Percentiles rank a stretch among this genome's conserved stretches.
Conservation (phyloP, 306 rosid species). For the Vigna radiata region DNA sequence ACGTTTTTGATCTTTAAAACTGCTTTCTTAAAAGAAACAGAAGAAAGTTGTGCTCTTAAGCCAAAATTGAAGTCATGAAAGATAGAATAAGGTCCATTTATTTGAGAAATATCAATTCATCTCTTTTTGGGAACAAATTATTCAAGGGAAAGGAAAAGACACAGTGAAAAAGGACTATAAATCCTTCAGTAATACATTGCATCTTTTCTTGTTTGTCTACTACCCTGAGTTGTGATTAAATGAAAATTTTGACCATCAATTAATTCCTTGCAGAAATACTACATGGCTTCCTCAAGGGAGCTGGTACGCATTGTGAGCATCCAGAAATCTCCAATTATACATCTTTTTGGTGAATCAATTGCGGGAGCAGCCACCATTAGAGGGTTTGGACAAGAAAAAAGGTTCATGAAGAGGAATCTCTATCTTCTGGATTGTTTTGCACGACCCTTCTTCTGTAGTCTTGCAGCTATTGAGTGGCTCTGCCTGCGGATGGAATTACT, state of each 20-base stretch:
- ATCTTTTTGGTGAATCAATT: conserved; percentile 89
- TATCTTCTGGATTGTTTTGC: conserved; percentile 88
- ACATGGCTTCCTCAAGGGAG: conserved; percentile 96
- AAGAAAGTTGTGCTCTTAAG: neutral
- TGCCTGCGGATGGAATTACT: conserved; percentile 91
- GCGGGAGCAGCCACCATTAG: conserved; percentile 90
- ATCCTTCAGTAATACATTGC: conserved; percentile 5
- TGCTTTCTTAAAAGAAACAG: neutral
- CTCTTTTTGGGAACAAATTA: neutral
- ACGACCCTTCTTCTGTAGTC: conserved; percentile 91
- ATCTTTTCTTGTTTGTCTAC: conserved; percentile 25
- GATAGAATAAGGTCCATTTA: conserved; percentile 26
- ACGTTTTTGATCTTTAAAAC: conserved; percentile 5
- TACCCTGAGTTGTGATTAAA: conserved; percentile 13
- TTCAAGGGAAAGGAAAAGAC: conserved; percentile 17
- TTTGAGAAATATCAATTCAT: neutral
- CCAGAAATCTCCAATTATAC: conserved; percentile 87
- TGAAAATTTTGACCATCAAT: conserved; percentile 35
- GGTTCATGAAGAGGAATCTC: conserved; percentile 87
- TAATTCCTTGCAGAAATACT: conserved; percentile 73
- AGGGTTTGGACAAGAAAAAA: conserved; percentile 91
- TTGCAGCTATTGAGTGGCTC: conserved; percentile 95
- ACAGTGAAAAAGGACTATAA: conserved; percentile 22
- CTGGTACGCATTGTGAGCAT: conserved; percentile 91
- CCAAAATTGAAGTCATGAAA: conserved; percentile 17